Evolutionary conservation across 1,139 yeast genomes (phyloP).

Genomic region (Sporopachydermia cereana): DNA sequence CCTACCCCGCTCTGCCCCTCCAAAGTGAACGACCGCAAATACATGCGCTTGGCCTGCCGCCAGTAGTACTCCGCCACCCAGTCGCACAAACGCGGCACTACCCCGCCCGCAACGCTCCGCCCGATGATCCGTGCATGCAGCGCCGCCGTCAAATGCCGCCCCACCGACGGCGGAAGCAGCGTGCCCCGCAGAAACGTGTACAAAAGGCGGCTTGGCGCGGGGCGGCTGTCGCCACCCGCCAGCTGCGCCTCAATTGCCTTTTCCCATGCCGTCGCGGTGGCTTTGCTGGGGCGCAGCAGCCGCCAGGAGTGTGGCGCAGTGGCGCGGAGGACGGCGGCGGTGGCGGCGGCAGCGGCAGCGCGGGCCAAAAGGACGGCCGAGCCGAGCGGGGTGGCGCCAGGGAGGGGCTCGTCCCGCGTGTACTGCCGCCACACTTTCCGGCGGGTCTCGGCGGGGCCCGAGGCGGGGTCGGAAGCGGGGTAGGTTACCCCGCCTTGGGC

Average conservation of each 20-base stretch:
- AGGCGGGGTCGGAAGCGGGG: too few species aligned
- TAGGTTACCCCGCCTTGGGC: too few species aligned
- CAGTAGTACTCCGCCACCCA: slow-evolving; percentile 10
- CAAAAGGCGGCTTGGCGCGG: slow-evolving; percentile 17
- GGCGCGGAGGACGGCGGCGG: not conserved
- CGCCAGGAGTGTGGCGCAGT: not conserved
- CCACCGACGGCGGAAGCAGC: slow-evolving; percentile 18
- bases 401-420: not conserved
- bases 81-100: slow-evolving; percentile 9
- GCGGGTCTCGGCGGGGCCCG: not conserved
- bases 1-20: slow-evolving; percentile 9
- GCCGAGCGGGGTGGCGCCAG: not conserved
- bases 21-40: slow-evolving; percentile 8
- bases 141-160: slow-evolving; percentile 21
- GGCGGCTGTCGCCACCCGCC: slow-evolving; percentile 24
- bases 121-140: slow-evolving; percentile 19
- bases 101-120: slow-evolving; percentile 9
- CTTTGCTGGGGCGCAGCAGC: not conserved
- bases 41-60: slow-evolving; percentile 9
- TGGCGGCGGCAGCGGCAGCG: not conserved
- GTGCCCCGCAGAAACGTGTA: slow-evolving; percentile 20
- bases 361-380: too few species aligned
- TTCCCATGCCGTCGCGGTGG: not conserved
- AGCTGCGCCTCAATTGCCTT: slow-evolving; percentile 28
- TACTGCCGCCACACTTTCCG: not conserved